Evolutionary conservation across 192 early-diverging fungal species (phyloP).

Genomic region (Podila horticola): DNA sequence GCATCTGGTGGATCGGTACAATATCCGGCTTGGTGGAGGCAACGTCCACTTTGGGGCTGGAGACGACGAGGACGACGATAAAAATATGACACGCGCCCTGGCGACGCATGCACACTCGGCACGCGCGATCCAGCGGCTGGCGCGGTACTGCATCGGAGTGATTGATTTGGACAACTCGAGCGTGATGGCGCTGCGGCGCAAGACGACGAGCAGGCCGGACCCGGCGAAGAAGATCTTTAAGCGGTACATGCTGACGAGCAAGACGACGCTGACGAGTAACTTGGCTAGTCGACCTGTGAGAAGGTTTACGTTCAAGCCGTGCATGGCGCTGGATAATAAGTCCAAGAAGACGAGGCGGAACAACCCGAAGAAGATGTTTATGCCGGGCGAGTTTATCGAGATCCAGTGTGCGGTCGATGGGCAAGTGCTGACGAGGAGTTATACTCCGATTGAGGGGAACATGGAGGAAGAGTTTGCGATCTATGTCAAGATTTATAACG

Average conservation of each 20-base stretch:
- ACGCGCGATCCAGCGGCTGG: background rate
- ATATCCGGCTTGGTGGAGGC: background rate
- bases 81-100: background rate
- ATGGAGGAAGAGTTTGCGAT: conserved; percentile 9
- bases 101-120: background rate
- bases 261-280: background rate
- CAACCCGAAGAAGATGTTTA: conserved; percentile 2
- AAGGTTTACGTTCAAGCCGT: conserved; percentile 15
- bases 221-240: conserved; percentile 7
- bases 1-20: background rate
- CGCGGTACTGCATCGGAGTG: background rate
- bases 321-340: background rate
- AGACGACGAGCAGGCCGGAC: background rate
- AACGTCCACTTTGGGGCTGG: background rate
- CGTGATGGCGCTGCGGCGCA: background rate
- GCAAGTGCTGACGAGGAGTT: conserved; percentile 13
- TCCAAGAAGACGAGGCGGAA: background rate
- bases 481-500: conserved; percentile 21
- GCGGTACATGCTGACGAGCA: conserved; percentile 15
- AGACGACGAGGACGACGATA: background rate
- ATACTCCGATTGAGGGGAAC: conserved; percentile 11
- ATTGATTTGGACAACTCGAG: background rate
- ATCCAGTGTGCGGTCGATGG: conserved; percentile 11
- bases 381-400: conserved; percentile 28
- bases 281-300: conserved; percentile 2